These are phyloP conservation scores for Durotheca rogersii DNA, from an alignment of 495 filamentous ascomycete genomes.

Conservation along the genomic window DNA sequence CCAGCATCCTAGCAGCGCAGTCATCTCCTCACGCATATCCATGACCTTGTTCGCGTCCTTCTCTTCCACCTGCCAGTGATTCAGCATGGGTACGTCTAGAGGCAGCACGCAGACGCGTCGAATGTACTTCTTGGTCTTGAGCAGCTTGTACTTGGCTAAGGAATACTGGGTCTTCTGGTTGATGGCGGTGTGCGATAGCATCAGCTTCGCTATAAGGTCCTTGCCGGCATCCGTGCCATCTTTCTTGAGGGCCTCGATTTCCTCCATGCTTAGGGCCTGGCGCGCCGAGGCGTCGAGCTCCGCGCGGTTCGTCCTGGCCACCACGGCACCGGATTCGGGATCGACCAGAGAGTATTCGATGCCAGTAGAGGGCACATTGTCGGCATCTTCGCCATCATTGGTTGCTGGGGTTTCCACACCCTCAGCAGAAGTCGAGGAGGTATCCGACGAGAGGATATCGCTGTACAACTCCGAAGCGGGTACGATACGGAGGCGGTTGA, in stretches of 20 bases:
- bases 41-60: slow-evolving; percentile 78
- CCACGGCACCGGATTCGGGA: slow-evolving; percentile 50
- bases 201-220: slow-evolving; percentile 82
- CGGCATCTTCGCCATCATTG: slow-evolving; percentile 37
- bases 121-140: slow-evolving; percentile 92
- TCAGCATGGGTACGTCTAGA: slow-evolving; percentile 72
- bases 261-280: slow-evolving; percentile 77
- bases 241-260: slow-evolving; percentile 90
- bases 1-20: slow-evolving; percentile 64
- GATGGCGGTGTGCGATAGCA: slow-evolving; percentile 79
- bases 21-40: slow-evolving; percentile 83
- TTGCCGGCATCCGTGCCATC: slow-evolving; percentile 75
- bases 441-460: slow-evolving; percentile 65
- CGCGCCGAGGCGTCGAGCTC: slow-evolving; percentile 77
- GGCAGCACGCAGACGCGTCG: slow-evolving; percentile 80
- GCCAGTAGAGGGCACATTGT: slow-evolving; percentile 28
- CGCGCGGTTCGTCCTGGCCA: slow-evolving; percentile 76
- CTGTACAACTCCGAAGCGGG: slow-evolving; percentile 79
- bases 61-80: slow-evolving; percentile 70
- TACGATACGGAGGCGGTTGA: slow-evolving; percentile 71
- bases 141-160: slow-evolving; percentile 88
- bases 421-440: slow-evolving; percentile 33
- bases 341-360: slow-evolving; percentile 49
- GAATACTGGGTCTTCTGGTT: slow-evolving; percentile 95
- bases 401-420: slow-evolving; percentile 33